These are phyloP conservation scores for Bullera alba DNA, from an alignment of 768 basidiomycete genomes.

Conservation along the genomic window DNA sequence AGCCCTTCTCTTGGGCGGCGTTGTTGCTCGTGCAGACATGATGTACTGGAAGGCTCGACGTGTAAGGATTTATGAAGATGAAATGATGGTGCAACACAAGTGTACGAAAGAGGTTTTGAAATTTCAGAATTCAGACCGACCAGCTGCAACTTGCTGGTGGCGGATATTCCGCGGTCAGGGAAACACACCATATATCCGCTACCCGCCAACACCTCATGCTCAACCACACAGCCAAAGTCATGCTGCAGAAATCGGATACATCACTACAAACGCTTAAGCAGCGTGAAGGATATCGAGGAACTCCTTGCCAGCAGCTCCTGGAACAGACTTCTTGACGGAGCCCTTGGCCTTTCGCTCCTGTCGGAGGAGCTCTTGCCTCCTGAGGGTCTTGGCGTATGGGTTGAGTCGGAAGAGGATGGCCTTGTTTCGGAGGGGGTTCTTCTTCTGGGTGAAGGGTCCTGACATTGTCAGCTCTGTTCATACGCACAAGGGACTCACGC, in stretches of 20 bases:
- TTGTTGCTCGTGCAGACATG: constrained; percentile 1
- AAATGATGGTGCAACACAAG: background rate
- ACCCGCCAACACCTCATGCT: constrained; percentile 6
- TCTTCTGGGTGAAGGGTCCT: constrained; percentile 91
- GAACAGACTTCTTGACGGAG: constrained; percentile 58
- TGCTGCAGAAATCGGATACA: background rate
- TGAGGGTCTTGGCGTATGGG: constrained; percentile 93
- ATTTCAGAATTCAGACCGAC: background rate
- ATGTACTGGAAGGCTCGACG: background rate
- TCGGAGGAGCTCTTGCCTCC: constrained; percentile 66
- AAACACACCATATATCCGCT: background rate
- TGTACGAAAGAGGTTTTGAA: background rate
- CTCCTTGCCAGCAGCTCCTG: constrained; percentile 61
- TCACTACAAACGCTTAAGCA: constrained; percentile 54
- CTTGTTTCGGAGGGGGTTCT: constrained; percentile 95
- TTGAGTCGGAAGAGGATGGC: constrained; percentile 92
- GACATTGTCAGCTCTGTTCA: background rate
- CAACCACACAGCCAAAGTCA: constrained; percentile 9
- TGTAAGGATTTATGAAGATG: no score
- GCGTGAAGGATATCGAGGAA: constrained; percentile 82
- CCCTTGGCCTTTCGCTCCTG: constrained; percentile 41
- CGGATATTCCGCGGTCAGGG: background rate
- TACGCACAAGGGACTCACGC: constrained; percentile 49
- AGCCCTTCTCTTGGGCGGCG: constrained; percentile 23
- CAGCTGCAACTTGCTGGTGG: background rate